phyloP scores from a whole-genome alignment of 176 grass and related monocot species.

The Eleusine indica region DNA sequence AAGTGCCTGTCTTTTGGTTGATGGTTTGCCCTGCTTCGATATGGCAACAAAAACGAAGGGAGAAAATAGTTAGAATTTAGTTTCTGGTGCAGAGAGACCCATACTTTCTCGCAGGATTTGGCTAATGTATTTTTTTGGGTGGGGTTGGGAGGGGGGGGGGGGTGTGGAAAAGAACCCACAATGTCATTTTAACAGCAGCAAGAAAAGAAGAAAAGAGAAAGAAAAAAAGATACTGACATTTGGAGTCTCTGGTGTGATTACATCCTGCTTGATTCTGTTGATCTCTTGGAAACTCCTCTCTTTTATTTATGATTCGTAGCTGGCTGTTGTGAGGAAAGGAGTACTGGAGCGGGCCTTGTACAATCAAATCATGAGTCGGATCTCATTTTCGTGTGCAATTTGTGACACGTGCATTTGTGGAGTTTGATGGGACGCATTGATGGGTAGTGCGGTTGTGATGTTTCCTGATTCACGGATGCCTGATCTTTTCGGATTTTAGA shows the following conservation, averaged over 20 bases:
- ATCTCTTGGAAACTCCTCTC: not conserved
- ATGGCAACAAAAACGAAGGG: not conserved
- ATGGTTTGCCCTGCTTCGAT: slow-evolving; percentile 12
- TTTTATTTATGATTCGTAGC: not conserved
- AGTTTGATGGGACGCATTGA: not conserved
- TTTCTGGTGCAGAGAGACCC: slow-evolving; percentile 6
- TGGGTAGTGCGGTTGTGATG: slow-evolving; percentile 1
- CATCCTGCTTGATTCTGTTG: not conserved
- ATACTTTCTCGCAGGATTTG: slow-evolving; percentile 29
- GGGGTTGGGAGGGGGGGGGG: too few relatives aligned
- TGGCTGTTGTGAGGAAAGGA: too few relatives aligned
- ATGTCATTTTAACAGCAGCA: slow-evolving; percentile 32
- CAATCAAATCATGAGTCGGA: not conserved
- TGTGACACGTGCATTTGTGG: not conserved
- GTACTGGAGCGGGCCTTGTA: not conserved
- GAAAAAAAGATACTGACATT: not conserved
- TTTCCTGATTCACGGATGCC: not conserved
- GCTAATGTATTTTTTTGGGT: slow-evolving; percentile 25
- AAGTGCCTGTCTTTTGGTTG: not conserved
- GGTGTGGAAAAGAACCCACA: not conserved
- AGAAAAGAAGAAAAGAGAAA: not conserved
- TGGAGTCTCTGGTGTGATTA: too few relatives aligned
- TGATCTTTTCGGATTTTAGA: not conserved
- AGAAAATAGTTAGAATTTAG: slow-evolving; percentile 28
- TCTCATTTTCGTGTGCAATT: not conserved